Conservation (phyloP, 73 alveolate species). For the Tetrahymena borealis region DNA sequence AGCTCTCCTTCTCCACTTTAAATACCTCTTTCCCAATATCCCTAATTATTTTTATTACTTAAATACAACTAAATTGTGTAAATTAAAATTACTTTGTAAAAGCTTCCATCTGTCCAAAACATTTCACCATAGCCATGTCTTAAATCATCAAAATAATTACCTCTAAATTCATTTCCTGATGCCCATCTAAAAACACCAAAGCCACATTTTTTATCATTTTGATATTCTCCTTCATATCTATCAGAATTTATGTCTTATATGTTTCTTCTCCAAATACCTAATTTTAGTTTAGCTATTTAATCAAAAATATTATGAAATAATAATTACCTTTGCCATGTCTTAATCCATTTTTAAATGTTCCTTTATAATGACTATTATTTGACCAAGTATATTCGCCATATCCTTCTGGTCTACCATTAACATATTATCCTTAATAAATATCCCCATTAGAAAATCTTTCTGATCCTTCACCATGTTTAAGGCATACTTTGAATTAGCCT, state of each 20-base stretch:
- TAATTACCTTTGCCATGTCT: constrained; percentile 40
- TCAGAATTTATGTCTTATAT: constrained; percentile 4
- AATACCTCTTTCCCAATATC: constrained; percentile 23
- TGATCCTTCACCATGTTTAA: constrained; percentile 49
- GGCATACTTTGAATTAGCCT: constrained; percentile 31
- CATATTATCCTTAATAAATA: constrained; percentile 48
- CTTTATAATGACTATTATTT: constrained; percentile 40
- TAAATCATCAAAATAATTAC: constrained; percentile 46
- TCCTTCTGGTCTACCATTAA: constrained; percentile 65
- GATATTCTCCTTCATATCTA: constrained; percentile 58
- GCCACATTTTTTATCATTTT: constrained; percentile 53
- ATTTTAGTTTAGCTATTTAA: background rate
- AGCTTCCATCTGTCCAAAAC: constrained; percentile 51
- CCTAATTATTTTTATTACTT: background rate
- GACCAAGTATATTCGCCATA: constrained; percentile 62
- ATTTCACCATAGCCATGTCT: constrained; percentile 59
- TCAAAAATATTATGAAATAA: background rate
- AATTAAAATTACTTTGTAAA: constrained; percentile 19
- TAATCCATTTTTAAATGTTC: constrained; percentile 23
- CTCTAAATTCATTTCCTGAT: constrained; percentile 58
- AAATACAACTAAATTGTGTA: background rate
- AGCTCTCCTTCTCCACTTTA: background rate
- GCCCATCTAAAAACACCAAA: constrained; percentile 56
- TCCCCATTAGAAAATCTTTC: constrained; percentile 51
- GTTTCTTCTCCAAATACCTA: constrained; percentile 43